Evolutionary conservation across 1,139 yeast genomes (phyloP).

Genomic region (Taiozyma onychis): DNA sequence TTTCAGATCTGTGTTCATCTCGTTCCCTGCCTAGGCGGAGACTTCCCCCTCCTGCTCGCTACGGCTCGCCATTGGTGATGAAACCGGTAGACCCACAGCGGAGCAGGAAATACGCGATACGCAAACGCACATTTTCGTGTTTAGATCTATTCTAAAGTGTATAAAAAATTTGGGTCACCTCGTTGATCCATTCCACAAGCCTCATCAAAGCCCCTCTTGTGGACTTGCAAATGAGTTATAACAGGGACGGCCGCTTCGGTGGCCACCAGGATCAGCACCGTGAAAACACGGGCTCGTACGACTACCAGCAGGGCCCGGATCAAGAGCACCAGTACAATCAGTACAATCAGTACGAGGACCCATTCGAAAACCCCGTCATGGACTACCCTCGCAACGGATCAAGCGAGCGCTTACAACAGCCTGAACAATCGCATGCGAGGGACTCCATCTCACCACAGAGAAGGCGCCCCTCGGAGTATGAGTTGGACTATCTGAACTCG

Average conservation of each 20-base stretch:
- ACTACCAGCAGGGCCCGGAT: constrained; percentile 1
- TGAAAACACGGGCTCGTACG: neutral
- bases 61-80: neutral
- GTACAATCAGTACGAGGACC: constrained; percentile 3
- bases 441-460: constrained; percentile 10
- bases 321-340: neutral
- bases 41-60: too few relatives aligned
- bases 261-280: constrained; percentile 3
- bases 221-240: constrained; percentile 11
- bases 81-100: neutral
- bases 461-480: constrained; percentile 8
- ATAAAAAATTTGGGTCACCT: neutral
- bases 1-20: neutral
- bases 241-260: constrained; percentile 3
- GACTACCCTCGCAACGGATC: constrained; percentile 6
- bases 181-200: neutral
- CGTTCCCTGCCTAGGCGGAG: neutral
- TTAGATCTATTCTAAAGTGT: neutral
- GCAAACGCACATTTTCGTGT: neutral
- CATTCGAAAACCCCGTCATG: constrained; percentile 2
- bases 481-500: constrained; percentile 2
- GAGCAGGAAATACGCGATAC: neutral
- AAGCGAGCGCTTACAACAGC: constrained; percentile 12
- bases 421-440: constrained; percentile 10
- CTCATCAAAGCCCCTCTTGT: neutral